A percentile compares a stretch with the other conserved stretches of the same genome.
Conservation (phyloP, 495 filamentous ascomycete species). For the Podospora pseudocomata region DNA sequence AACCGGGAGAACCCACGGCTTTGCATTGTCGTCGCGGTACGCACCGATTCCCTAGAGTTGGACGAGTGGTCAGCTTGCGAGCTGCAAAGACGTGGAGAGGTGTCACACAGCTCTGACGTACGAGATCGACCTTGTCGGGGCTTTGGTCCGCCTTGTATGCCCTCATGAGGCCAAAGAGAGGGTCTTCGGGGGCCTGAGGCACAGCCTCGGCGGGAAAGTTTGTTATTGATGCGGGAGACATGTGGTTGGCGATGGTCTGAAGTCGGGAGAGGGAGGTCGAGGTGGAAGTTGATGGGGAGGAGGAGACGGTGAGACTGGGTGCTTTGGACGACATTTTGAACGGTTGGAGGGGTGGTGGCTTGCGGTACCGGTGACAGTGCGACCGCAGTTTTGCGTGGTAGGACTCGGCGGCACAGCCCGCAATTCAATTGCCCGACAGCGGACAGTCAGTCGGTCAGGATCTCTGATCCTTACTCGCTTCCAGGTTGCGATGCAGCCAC, state of each 20-base stretch:
- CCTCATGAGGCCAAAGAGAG: slow-evolving; percentile 89
- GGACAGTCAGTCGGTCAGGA: slow-evolving; percentile 6
- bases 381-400: slow-evolving; percentile 14
- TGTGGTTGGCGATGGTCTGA: slow-evolving; percentile 43
- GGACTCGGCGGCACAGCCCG: slow-evolving; percentile 18
- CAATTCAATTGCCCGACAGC: slow-evolving; percentile 20
- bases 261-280: slow-evolving; percentile 38
- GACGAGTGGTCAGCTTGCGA: slow-evolving; percentile 1
- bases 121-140: slow-evolving; percentile 86
- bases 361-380: slow-evolving; percentile 19
- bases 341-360: slow-evolving; percentile 1
- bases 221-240: slow-evolving; percentile 47
- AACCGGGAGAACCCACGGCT: slow-evolving; percentile 97
- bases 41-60: slow-evolving; percentile 73
- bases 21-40: slow-evolving; percentile 90
- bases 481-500: background rate
- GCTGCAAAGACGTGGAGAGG: background rate
- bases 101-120: slow-evolving; percentile 24
- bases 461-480: background rate
- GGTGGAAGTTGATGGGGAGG: slow-evolving; percentile 24
- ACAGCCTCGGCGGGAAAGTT: slow-evolving; percentile 76
- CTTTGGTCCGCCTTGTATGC: slow-evolving; percentile 81
- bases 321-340: slow-evolving; percentile 31
- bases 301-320: slow-evolving; percentile 19
- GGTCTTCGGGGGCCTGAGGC: slow-evolving; percentile 89